Evolutionary conservation across 2,329 filamentous ascomycete species (phyloP).

Genomic region (Neofusicoccum parvum): DNA sequence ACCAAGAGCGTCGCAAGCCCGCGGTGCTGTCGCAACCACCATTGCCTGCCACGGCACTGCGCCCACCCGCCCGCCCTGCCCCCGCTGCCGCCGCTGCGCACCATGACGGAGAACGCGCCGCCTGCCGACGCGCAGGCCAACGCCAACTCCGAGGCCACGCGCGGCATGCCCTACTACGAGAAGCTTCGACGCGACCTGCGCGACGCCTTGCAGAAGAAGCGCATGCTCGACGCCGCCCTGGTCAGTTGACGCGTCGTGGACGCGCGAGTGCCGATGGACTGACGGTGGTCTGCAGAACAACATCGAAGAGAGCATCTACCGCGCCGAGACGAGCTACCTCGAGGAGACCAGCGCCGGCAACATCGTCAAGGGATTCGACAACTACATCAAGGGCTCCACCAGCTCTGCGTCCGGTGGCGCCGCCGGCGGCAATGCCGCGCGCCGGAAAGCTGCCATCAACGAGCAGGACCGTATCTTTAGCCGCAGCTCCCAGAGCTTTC

Average conservation of each 20-base stretch:
- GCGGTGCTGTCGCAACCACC: neutral
- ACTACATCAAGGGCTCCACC: constrained; percentile 86
- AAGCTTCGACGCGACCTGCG: constrained; percentile 68
- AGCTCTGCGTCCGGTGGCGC: constrained; percentile 54
- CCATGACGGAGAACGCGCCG: constrained; percentile 54
- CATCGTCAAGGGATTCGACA: constrained; percentile 97
- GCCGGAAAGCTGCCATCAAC: constrained; percentile 62
- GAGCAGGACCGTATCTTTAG: constrained; percentile 75
- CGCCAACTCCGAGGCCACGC: constrained; percentile 48
- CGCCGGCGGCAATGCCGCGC: constrained; percentile 47
- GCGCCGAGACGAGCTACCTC: constrained; percentile 83
- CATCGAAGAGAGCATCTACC: constrained; percentile 79
- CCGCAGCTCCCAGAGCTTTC: constrained; percentile 43
- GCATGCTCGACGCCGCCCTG: constrained; percentile 62
- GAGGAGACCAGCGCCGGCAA: constrained; percentile 85
- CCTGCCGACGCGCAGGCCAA: constrained; percentile 37
- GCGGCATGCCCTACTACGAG: constrained; percentile 69
- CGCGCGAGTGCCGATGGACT: neutral
- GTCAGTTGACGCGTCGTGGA: constrained; percentile 41
- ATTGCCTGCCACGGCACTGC: neutral
- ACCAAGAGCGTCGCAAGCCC: constrained; percentile 7
- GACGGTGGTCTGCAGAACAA: constrained; percentile 31
- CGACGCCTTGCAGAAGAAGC: constrained; percentile 67
- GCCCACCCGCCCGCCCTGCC: neutral
- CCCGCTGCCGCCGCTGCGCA: neutral